Percentiles rank a stretch among this genome's conserved stretches.
These are phyloP conservation scores for Trichoderma parareesei DNA, from an alignment of 495 filamentous ascomycete species.

Conservation along the genomic window DNA sequence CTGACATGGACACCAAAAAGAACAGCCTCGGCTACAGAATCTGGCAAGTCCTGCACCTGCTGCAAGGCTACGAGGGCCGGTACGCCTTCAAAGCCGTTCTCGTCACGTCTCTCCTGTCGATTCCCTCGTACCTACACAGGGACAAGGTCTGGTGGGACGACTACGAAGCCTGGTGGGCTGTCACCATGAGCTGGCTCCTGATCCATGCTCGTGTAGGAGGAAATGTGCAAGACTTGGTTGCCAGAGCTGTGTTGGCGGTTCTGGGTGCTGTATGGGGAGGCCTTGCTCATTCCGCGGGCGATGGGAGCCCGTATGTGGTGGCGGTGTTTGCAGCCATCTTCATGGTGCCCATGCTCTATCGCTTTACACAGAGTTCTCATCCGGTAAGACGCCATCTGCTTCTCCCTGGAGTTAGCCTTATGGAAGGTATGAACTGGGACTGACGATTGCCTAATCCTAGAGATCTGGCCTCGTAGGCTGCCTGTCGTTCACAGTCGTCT, in stretches of 20 bases:
- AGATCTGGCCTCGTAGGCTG: constrained; percentile 46
- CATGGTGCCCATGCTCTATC: constrained; percentile 50
- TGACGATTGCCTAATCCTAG: constrained; percentile 12
- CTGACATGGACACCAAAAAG: constrained; percentile 21
- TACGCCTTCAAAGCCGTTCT: constrained; percentile 50
- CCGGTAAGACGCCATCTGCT: constrained; percentile 25
- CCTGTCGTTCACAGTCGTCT: constrained; percentile 47
- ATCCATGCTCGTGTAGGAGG: constrained; percentile 51
- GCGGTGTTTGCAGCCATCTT: constrained; percentile 48
- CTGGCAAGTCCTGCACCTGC: constrained; percentile 42
- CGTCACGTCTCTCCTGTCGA: constrained; percentile 40
- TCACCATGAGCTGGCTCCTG: constrained; percentile 51
- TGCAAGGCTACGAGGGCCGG: constrained; percentile 50
- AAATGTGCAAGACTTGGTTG: constrained; percentile 45
- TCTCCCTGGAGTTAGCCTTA: neutral
- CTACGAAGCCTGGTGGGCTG: constrained; percentile 49
- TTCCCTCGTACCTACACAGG: constrained; percentile 43
- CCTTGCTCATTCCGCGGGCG: constrained; percentile 38
- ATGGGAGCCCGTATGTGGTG: constrained; percentile 46
- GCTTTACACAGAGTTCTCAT: constrained; percentile 47
- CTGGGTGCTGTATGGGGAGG: constrained; percentile 49
- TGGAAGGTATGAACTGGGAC: too few species aligned
- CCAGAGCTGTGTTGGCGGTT: constrained; percentile 35
- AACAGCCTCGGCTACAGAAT: constrained; percentile 31
- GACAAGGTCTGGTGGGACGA: constrained; percentile 43